Percentiles rank a stretch among this genome's conserved stretches.
phyloP scores from a whole-genome alignment of 306 rosid species.

The Elaeagnus macrophylla region DNA sequence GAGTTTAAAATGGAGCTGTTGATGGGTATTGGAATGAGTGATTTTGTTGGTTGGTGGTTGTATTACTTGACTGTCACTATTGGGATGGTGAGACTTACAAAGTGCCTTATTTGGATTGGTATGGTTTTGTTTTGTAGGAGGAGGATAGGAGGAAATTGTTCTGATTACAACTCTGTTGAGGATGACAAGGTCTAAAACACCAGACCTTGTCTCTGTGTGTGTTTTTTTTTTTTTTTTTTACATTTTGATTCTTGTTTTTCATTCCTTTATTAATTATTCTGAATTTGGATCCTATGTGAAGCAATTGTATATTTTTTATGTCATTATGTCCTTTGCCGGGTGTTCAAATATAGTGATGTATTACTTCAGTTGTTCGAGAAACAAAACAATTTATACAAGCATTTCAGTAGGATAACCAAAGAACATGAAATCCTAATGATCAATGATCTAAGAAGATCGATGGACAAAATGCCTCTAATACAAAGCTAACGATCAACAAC shows the following conservation, averaged over 20 bases:
- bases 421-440: too few species aligned
- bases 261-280: not conserved
- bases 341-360: too few species aligned
- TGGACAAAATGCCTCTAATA: too few species aligned
- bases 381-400: too few species aligned
- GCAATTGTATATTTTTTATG: too few species aligned
- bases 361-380: too few species aligned
- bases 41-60: slow-evolving; percentile 53
- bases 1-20: slow-evolving; percentile 43
- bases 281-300: not conserved
- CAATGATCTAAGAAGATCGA: too few species aligned
- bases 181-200: slow-evolving; percentile 34
- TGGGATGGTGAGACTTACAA: slow-evolving; percentile 54
- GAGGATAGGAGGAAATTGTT: slow-evolving; percentile 8
- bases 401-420: too few species aligned
- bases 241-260: not conserved
- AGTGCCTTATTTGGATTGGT: slow-evolving; percentile 37
- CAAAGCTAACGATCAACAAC: too few species aligned
- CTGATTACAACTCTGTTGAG: slow-evolving; percentile 9
- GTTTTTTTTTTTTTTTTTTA: not conserved
- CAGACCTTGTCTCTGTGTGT: not conserved
- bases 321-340: too few species aligned
- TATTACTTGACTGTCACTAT: slow-evolving; percentile 55
- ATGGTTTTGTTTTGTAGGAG: slow-evolving; percentile 28
- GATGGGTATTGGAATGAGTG: slow-evolving; percentile 37